Evolutionary conservation across 2,329 filamentous ascomycete genomes (phyloP), one percentile per base, ranked within the genome.

Genomic region (Endocalyx cinctus): DNA sequence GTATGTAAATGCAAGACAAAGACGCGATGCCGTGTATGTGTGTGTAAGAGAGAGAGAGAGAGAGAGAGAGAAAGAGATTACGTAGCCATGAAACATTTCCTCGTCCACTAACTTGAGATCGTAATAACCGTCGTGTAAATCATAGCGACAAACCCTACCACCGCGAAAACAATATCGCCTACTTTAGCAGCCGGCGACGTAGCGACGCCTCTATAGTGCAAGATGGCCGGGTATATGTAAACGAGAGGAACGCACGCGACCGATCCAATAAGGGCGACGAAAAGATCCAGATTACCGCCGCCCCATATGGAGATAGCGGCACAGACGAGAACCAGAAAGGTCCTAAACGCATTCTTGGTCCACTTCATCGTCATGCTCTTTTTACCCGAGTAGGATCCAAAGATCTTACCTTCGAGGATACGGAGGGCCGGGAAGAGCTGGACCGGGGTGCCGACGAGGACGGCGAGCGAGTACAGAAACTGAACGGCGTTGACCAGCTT

Each of bases 401-500:
- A 85, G 12, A 86, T 52, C 27, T 68, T 72, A 14, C 73, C 75
- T 59, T 87, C 83, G 33, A 86, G 66, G 51, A 86, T 87, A 45
- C 82, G 74, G 32, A 84, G 66, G 6, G 82, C 80, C 0, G 83
- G 83, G 62, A 86, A 87, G 28, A 87, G 69, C 57, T 87, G 83
- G 2, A 87, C 82, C 0, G 83, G 83, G 28, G 79, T 79, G 20
- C 82, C 82, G 5, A 79, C 79, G n/a, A 87, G 65, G 6, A 87
- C 80, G 2, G 83, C 83, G 16, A 86, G 57, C 4, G 80, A 79
- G 63, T 87, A 87, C 32, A 87, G 65, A 51, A 85, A 81, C 48
- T 87, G 83, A 6, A 87, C 80, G 0, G 77, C 76, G 43, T 87
- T 86, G 63, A 87, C 83, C n/a, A 87, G 67, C 35, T 73, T 72